A percentile compares a stretch with the other conserved stretches of the same genome.
These are phyloP conservation scores for Solanum hybrid DNA, from an alignment of 305 asterid genomes.

Conservation along the genomic window DNA sequence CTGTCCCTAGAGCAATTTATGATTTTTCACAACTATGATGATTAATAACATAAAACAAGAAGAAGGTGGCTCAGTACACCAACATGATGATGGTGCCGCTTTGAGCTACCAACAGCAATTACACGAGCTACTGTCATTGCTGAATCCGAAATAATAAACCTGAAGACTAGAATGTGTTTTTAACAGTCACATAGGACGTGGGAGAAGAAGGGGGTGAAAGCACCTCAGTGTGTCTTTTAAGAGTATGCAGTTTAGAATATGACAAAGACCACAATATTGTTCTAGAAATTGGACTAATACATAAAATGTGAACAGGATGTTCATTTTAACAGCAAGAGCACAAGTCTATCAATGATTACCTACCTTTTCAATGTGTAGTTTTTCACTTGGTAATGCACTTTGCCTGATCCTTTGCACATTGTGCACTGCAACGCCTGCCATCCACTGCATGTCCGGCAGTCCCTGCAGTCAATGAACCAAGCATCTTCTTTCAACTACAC, in stretches of 20 bases:
- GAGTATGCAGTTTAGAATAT: neutral
- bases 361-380: slow-evolving; percentile 76
- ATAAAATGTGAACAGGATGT: neutral
- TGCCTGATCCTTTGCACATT: slow-evolving; percentile 91
- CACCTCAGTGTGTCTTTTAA: neutral
- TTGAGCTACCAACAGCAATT: neutral
- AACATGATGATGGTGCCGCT: neutral
- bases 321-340: neutral
- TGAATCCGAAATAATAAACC: neutral
- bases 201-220: neutral
- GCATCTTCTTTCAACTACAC: slow-evolving; percentile 6
- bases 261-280: neutral
- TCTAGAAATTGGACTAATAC: neutral
- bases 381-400: slow-evolving; percentile 88
- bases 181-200: neutral
- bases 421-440: slow-evolving; percentile 95
- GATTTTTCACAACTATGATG: neutral
- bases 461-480: slow-evolving; percentile 37
- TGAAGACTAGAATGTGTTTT: neutral
- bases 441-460: slow-evolving; percentile 78
- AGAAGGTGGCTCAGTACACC: neutral
- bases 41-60: neutral
- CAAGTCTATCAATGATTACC: slow-evolving; percentile 4
- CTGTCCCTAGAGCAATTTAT: neutral
- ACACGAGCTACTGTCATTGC: neutral